A percentile compares a stretch with the other conserved stretches of the same genome.
phyloP scores from a whole-genome alignment of 768 basidiomycete genomes.

The Fibroporia radiculosa region DNA sequence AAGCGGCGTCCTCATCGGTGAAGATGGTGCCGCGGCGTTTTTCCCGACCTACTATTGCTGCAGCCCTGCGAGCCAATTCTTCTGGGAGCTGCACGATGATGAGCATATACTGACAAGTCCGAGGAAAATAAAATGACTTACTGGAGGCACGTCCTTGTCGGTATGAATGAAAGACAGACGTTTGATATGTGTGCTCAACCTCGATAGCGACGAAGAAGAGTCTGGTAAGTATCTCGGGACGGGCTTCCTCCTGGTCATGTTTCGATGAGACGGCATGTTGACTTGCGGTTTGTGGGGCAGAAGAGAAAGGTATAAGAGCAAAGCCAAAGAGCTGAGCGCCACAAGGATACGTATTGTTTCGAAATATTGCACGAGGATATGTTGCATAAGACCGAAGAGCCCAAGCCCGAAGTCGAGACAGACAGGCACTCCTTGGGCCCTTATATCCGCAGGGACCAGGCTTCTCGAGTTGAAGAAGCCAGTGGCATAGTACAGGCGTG shows the following conservation, averaged over 20 bases:
- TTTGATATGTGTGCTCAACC: constrained; percentile 2
- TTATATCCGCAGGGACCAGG: constrained; percentile 4
- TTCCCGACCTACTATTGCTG: constrained; percentile 7
- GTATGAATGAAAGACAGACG: constrained; percentile 14
- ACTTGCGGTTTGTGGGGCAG: not conserved
- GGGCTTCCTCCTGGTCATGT: constrained; percentile 65
- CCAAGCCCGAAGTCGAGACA: not conserved
- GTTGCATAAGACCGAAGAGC: not conserved
- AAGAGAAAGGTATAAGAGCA: too few relatives aligned
- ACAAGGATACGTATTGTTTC: too few relatives aligned
- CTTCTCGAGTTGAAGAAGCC: not conserved
- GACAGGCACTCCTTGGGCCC: not conserved
- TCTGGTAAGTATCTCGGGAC: constrained; percentile 62
- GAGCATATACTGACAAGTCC: not conserved
- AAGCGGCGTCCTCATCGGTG: not conserved
- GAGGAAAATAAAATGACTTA: constrained; percentile 7
- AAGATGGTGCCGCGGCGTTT: constrained; percentile 8
- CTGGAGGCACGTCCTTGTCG: constrained; percentile 20
- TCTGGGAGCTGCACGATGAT: constrained; percentile 16
- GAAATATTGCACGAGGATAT: not conserved
- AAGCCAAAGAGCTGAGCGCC: too few relatives aligned
- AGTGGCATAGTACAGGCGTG: not conserved
- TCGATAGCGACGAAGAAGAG: constrained; percentile 31
- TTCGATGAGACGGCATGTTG: constrained; percentile 8
- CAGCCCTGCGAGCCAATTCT: constrained; percentile 20